Evolutionary conservation across 2,329 filamentous ascomycete species (phyloP).

Genomic region (Dactylellina sp.): DNA sequence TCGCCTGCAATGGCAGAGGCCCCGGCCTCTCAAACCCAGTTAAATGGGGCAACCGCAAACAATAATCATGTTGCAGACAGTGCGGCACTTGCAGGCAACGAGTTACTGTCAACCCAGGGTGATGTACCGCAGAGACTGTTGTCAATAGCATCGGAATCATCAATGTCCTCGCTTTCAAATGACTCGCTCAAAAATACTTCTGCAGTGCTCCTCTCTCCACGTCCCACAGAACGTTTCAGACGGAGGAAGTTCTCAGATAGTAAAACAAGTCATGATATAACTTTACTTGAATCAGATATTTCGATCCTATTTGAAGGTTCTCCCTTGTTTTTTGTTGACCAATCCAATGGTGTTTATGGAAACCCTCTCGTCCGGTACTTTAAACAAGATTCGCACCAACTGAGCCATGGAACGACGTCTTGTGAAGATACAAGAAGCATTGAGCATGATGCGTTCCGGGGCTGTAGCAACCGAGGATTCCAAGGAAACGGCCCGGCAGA

Average conservation of each 20-base stretch:
- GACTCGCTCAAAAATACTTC: slow-evolving; percentile 33
- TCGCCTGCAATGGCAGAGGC: neutral
- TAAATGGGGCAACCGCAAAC: neutral
- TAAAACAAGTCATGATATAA: neutral
- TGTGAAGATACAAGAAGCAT: slow-evolving; percentile 27
- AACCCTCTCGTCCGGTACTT: slow-evolving; percentile 23
- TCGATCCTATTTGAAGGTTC: slow-evolving; percentile 35
- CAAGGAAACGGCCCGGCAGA: neutral
- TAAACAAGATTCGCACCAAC: neutral
- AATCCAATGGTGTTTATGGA: slow-evolving; percentile 39
- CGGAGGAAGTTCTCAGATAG: neutral
- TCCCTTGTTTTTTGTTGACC: slow-evolving; percentile 40
- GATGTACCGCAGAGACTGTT: slow-evolving; percentile 7
- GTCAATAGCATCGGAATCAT: slow-evolving; percentile 24
- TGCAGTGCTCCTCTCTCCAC: slow-evolving; percentile 34
- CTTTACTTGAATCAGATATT: slow-evolving; percentile 14
- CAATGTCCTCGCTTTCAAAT: slow-evolving; percentile 33
- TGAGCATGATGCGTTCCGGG: slow-evolving; percentile 35
- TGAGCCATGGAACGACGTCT: neutral
- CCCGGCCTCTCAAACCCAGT: neutral
- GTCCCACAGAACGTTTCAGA: slow-evolving; percentile 13
- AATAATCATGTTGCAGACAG: neutral
- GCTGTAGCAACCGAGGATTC: slow-evolving; percentile 26
- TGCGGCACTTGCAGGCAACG: neutral
- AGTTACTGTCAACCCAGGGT: neutral